Evolutionary conservation across 75 land plant species (phyloP), one percentile per base, ranked within the genome.

Genomic region (Picea glauca): DNA sequence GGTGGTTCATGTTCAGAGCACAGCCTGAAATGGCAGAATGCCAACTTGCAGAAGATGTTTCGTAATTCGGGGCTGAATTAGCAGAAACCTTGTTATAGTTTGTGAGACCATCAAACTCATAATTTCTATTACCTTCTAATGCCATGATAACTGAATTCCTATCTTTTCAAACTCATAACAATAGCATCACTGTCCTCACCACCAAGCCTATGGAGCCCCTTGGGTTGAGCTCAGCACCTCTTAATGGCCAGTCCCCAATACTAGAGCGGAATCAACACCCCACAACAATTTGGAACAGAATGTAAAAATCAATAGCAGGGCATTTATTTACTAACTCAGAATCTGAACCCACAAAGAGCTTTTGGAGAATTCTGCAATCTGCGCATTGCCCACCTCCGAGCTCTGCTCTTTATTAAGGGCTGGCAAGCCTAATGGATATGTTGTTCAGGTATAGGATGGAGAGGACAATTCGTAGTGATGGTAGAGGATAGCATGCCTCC

Each of bases 21-120:
- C 11, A 50, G 56, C 13, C 56, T 9, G 9, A 9, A 50, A 50
- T 70, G 40, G 43, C 74, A 43, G 73, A 38, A 40, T 70, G 74
- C 74, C 56, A 70, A 43, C 21, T 43, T 9, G 56, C 11, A 50
- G 56, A 50, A 43, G 74, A 9, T 40, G 56, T n/a, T 43, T 12
- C 56, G 54, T 43, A 70, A 70, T 70, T 38, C 54, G 35, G 74
- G 11, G 74, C n/a, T n/a, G 50, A 70, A 50, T 9, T 50, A 50
- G 56, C 1, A 50, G 56, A 50, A 50, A 50, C 11, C 12, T 50
- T 50, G 13, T n/a, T 70, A 70, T 70, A 70, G 56, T 70, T 70
- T 35, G 74, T 43, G 23, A 46, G 56, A 20, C n/a, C 74, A 70
- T 70, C 74, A 70, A 70, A 70, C 74, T 43, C 50, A 40, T 20